Conservation (phyloP, 306 rosid species). For the Prunus kanzakura region DNA sequence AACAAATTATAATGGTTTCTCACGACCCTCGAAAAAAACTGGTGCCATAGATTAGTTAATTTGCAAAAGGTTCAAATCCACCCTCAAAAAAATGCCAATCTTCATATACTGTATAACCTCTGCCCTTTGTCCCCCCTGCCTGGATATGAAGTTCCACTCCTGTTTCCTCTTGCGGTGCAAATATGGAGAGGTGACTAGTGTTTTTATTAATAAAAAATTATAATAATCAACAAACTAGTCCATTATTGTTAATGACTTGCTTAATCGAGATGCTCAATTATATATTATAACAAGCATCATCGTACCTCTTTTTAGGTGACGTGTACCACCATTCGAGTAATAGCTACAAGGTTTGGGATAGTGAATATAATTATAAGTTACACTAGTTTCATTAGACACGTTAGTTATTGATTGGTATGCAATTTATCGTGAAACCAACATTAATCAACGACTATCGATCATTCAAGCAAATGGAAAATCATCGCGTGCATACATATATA, state of each 20-base stretch:
- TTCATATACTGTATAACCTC: neutral
- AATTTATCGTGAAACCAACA: neutral
- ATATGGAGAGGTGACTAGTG: neutral
- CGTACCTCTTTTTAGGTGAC: neutral
- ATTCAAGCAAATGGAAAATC: neutral
- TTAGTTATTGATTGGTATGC: neutral
- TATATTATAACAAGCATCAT: neutral
- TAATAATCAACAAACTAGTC: neutral
- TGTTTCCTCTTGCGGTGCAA: no score
- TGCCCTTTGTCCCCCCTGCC: neutral
- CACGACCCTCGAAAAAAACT: no score
- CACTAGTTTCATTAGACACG: neutral
- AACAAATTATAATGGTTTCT: no score
- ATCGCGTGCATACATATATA: no score
- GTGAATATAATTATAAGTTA: neutral
- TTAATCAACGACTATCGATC: neutral
- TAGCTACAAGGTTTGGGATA: neutral
- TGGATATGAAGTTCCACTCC: neutral
- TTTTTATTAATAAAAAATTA: neutral
- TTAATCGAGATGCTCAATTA: neutral
- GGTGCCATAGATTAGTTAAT: neutral
- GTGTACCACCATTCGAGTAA: neutral
- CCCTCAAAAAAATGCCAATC: neutral
- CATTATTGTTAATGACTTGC: slow-evolving; percentile 2
- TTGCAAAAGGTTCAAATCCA: neutral